A percentile compares a stretch with the other conserved stretches of the same genome.
Evolutionary conservation across 352 stramenopile species (phyloP).

Genomic region (Blastocystis sp.): DNA sequence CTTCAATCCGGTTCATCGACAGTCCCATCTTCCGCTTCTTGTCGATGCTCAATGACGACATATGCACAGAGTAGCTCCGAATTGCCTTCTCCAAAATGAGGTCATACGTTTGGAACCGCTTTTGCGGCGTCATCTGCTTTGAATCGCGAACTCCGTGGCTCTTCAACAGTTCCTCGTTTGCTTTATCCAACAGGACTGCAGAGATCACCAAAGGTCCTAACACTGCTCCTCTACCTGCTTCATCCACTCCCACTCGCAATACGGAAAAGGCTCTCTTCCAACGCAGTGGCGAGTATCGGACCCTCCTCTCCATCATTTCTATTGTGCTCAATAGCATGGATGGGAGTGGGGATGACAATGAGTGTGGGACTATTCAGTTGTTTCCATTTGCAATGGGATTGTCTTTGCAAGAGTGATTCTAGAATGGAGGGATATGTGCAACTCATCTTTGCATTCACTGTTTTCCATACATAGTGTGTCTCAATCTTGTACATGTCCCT

Average conservation of each 20-base stretch:
- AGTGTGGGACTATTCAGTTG: too few species aligned
- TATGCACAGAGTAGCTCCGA: constrained; percentile 22
- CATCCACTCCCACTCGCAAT: constrained; percentile 32
- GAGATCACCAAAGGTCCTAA: constrained; percentile 26
- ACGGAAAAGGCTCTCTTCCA: background rate
- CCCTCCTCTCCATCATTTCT: too few species aligned
- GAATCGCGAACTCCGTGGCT: constrained; percentile 3
- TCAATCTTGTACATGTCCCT: too few species aligned
- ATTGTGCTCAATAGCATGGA: too few species aligned
- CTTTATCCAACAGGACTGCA: background rate
- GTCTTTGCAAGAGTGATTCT: too few species aligned
- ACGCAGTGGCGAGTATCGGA: background rate
- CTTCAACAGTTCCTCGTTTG: background rate
- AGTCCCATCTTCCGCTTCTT: background rate
- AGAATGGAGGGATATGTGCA: too few species aligned
- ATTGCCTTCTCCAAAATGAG: background rate
- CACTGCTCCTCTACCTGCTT: constrained; percentile 49
- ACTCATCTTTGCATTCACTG: too few species aligned
- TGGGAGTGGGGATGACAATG: too few species aligned
- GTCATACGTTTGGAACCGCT: background rate
- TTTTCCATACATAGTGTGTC: too few species aligned
- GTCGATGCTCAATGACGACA: constrained; percentile 30
- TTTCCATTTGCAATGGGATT: too few species aligned
- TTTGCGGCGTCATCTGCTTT: constrained; percentile 11
- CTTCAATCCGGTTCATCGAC: constrained; percentile 51